Evolutionary conservation across 805 yeast genomes (phyloP), one percentile per base, ranked within the genome.

Genomic region (Yamadazyma olivae): DNA sequence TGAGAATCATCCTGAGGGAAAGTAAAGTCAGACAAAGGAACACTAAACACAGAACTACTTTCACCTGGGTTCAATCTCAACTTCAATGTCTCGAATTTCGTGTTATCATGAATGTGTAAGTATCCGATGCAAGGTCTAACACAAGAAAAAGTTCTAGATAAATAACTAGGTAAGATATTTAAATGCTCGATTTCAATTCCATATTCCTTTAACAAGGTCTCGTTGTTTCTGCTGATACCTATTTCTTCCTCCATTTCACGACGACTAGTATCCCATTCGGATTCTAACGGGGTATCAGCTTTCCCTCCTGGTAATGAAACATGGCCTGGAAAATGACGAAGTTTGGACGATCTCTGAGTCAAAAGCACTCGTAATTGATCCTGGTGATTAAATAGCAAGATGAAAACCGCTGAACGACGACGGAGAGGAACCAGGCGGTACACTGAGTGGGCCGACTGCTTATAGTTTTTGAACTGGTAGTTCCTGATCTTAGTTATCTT

Each of bases 281-380:
- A 58, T 48, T 87, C 88, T 14, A 74, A 64, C 0, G 72, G 77
- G 27, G 47, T 53, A 56, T 90, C 97, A 4, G 95, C 89, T 52
- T 83, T 86, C 6, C 97, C 98, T 2, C 98, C 98, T 3, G 98
- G 98, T 6, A 90, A 67, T 1, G 96, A 87, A 5, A 85, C 84
- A 56, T 90, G 96, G 4, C 97, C 96, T 0, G 93, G 83, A 61
- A 89, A 90, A 35, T 76, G 76, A 32, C 79, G 67, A 48, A 91
- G 66, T 24, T 71, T 67, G 32, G 83, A 68, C 3, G 95, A 79
- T 43, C 98, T 61, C 48, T 83, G 80, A 1, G 97, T 90, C 33
- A 90, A 59, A 3, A 90, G 67, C 21, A 87, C 95, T 29, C 91
- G 60, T 14, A 89, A 59, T 46, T 88, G 95, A 2, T 91, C 91